Percentiles rank a stretch among this genome's conserved stretches.
Evolutionary conservation across 2,329 filamentous ascomycete species (phyloP).

Genomic region (Claviceps fusiformis): DNA sequence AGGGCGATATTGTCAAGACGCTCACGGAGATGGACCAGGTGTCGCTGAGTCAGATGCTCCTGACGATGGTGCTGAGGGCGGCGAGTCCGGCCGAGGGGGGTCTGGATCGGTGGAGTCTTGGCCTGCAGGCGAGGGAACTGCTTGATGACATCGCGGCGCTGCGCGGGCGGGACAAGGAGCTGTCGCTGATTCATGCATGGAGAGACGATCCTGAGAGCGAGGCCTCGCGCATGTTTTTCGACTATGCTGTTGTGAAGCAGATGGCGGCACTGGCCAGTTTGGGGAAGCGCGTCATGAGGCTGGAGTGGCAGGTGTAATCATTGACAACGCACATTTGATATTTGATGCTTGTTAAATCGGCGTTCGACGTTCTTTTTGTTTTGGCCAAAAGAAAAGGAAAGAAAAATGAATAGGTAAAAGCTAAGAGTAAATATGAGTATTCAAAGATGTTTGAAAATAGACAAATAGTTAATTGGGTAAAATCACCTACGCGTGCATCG

Average conservation of each 20-base stretch:
- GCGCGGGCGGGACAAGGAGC: slow-evolving; percentile 30
- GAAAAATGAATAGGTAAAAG: too few species aligned
- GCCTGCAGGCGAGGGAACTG: slow-evolving; percentile 30
- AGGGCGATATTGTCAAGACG: slow-evolving; percentile 13
- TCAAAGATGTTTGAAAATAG: too few species aligned
- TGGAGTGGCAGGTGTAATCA: slow-evolving; percentile 21
- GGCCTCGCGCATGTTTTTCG: slow-evolving; percentile 32
- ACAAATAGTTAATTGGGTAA: too few species aligned
- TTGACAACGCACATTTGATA: too few species aligned
- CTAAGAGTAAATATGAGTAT: too few species aligned
- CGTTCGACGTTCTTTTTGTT: too few species aligned
- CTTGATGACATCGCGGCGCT: slow-evolving; percentile 35
- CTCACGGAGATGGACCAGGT: slow-evolving; percentile 36
- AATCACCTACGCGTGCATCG: too few species aligned
- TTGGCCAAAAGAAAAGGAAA: too few species aligned
- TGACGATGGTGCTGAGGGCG: slow-evolving; percentile 32
- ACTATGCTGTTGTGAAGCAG: slow-evolving; percentile 33
- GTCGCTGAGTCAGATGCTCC: slow-evolving; percentile 37
- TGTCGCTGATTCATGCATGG: slow-evolving; percentile 31
- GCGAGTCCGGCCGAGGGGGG: slow-evolving; percentile 27
- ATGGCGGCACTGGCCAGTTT: slow-evolving; percentile 32
- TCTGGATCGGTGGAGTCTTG: slow-evolving; percentile 31
- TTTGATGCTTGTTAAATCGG: too few species aligned
- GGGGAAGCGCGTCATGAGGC: slow-evolving; percentile 28
- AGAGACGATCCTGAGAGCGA: slow-evolving; percentile 24